Conservation (phyloP, 2,329 filamentous ascomycete species). For the Pseudogymnoascus sp. region DNA sequence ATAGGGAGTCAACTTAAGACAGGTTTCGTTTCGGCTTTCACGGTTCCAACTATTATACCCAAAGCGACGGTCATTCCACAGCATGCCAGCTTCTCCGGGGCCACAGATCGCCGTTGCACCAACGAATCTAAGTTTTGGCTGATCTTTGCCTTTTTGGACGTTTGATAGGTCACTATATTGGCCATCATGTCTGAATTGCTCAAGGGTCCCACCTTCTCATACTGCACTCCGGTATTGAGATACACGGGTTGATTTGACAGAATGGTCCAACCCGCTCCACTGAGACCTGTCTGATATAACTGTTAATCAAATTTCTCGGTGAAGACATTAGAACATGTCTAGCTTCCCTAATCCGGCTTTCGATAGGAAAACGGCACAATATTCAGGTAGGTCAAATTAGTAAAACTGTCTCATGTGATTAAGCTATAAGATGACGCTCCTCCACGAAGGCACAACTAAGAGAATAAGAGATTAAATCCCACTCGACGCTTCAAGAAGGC, state of each 20-base stretch:
- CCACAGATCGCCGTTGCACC: not conserved
- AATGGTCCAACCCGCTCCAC: not conserved
- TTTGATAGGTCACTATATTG: not conserved
- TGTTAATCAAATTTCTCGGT: not conserved
- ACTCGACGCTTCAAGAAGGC: not conserved
- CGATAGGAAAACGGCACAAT: not conserved
- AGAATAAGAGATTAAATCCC: not conserved
- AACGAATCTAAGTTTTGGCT: not conserved
- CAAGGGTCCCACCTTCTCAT: not conserved
- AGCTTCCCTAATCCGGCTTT: not conserved
- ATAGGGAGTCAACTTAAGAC: not conserved
- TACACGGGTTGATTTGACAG: not conserved
- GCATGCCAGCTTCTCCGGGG: not conserved
- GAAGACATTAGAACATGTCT: not conserved
- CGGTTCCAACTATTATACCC: not conserved
- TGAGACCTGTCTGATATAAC: not conserved
- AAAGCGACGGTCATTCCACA: not conserved
- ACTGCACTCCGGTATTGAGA: not conserved
- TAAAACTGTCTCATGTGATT: not conserved
- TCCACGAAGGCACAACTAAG: not conserved
- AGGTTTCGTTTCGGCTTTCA: not conserved
- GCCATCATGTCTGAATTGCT: not conserved
- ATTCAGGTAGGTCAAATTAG: not conserved
- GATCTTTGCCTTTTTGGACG: not conserved
- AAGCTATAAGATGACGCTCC: too few relatives aligned